Evolutionary conservation across 176 grass and related monocot genomes (phyloP).

Genomic region (Alopecurus myosuroides): DNA sequence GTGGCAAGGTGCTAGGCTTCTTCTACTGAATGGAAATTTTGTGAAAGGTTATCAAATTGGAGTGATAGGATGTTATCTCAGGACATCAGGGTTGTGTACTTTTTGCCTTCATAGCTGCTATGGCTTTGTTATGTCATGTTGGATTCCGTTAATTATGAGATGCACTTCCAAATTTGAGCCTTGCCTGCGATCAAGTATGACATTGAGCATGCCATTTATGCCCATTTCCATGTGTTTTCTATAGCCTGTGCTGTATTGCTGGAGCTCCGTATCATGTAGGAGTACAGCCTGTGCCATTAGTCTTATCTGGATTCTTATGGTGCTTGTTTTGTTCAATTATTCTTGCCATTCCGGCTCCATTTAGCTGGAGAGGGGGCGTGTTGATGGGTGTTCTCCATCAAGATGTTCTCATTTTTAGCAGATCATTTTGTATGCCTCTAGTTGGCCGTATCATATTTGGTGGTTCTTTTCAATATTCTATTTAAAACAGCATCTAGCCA

Average conservation of each 20-base stretch:
- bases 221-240: neutral
- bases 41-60: neutral
- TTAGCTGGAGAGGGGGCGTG: neutral
- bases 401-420: neutral
- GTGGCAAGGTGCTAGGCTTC: conserved; percentile 72
- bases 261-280: neutral
- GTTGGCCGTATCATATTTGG: neutral
- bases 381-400: neutral
- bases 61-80: conserved; percentile 8
- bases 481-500: neutral
- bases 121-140: neutral
- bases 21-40: conserved; percentile 47
- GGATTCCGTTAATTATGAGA: conserved; percentile 13
- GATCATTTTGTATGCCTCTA: neutral
- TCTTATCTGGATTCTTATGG: neutral
- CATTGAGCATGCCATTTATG: neutral
- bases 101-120: conserved; percentile 13
- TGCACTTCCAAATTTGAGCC: neutral
- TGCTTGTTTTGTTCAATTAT: neutral
- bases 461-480: neutral
- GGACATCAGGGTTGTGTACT: conserved; percentile 1
- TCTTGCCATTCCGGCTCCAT: neutral
- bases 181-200: neutral
- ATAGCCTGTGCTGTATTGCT: neutral
- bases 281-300: neutral